Evolutionary conservation across 2,329 filamentous ascomycete genomes (phyloP), one percentile per base, ranked within the genome.

Genomic region (Arthrobotrys entomopaga): DNA sequence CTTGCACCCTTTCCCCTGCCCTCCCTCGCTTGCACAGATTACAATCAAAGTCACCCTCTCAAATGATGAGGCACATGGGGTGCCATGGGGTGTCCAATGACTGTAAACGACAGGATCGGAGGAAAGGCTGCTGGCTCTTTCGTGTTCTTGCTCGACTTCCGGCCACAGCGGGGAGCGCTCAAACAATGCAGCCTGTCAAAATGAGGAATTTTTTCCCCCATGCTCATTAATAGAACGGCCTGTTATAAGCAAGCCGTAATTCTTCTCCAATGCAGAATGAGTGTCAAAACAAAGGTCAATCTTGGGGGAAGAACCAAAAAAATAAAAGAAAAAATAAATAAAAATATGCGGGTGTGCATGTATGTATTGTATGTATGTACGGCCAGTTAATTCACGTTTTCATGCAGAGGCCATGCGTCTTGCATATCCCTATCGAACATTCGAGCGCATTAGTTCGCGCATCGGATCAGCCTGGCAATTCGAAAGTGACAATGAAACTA

Each of bases 1-100:
- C 7, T 10, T 5, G 29, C 29, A 5, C 26, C 7, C 7, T 3
- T 29, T 29, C 65, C 48, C 42, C 52, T 49, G 57, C 38, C 48
- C 65, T 56, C 57, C 65, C 58, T 70, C 65, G 65, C 65, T 70
- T 72, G 65, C 29, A 34, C 11, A 64, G 29, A 61, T 29, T 48
- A 24, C n/a, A n/a, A n/a, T 57, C 34, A 48, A 64, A 43, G 50
- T 19, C 58, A 20, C 48, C 49, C 46, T 56, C 49, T 57, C 46
- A 40, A 53, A 63, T 19, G 24, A 26, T 50, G 46, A 46, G 24
- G 7, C 50, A 7, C 1, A n/a, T 7, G 26, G 16, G 26, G 50
- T 15, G 16, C 50, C 38, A 16, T 15, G 29, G 52, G 29, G 7
- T 34, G 6, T n/a, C 24, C 34, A 46, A 43, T 19, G 15, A 19